Evolutionary conservation across 2,329 filamentous ascomycete species (phyloP).

Genomic region (Stachybotrys echinatus): DNA sequence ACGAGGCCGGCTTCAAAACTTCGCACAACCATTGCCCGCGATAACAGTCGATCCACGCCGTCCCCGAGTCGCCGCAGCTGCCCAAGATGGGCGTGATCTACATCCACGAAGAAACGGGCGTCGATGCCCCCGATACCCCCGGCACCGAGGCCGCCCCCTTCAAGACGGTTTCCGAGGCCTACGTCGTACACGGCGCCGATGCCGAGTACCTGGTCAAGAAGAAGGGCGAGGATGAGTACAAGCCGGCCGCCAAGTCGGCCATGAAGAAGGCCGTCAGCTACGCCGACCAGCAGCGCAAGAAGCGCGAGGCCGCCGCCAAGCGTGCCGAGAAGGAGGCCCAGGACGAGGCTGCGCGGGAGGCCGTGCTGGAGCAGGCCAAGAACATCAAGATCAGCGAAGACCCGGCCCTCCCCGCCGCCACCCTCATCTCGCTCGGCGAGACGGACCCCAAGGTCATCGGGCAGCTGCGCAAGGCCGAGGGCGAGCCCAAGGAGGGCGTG

Average conservation of each 20-base stretch:
- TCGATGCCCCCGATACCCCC: slow-evolving; percentile 1
- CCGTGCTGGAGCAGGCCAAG: slow-evolving; percentile 20
- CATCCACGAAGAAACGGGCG: slow-evolving; percentile 4
- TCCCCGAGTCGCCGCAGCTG: neutral
- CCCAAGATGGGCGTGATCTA: slow-evolving; percentile 2
- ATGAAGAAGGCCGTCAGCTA: slow-evolving; percentile 20
- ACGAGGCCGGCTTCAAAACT: neutral
- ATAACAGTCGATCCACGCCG: neutral
- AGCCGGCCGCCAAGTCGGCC: slow-evolving; percentile 19
- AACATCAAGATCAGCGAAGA: slow-evolving; percentile 48
- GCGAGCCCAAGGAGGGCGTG: slow-evolving; percentile 17
- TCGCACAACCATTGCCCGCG: neutral
- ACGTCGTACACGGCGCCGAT: slow-evolving; percentile 4
- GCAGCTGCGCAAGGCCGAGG: slow-evolving; percentile 26
- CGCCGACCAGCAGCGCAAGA: slow-evolving; percentile 18
- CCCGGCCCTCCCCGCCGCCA: slow-evolving; percentile 63
- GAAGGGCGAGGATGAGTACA: slow-evolving; percentile 13
- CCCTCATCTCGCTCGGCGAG: slow-evolving; percentile 67
- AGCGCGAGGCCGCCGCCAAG: slow-evolving; percentile 16
- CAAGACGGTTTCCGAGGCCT: slow-evolving; percentile 5
- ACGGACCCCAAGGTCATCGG: slow-evolving; percentile 21
- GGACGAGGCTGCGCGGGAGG: slow-evolving; percentile 13
- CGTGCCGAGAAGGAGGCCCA: slow-evolving; percentile 17
- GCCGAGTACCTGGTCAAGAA: slow-evolving; percentile 7
- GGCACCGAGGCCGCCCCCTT: slow-evolving; percentile 5